A percentile compares a stretch with the other conserved stretches of the same genome.
These are phyloP conservation scores for Lachnellula arida DNA, from an alignment of 2,329 filamentous ascomycete genomes.

Conservation along the genomic window DNA sequence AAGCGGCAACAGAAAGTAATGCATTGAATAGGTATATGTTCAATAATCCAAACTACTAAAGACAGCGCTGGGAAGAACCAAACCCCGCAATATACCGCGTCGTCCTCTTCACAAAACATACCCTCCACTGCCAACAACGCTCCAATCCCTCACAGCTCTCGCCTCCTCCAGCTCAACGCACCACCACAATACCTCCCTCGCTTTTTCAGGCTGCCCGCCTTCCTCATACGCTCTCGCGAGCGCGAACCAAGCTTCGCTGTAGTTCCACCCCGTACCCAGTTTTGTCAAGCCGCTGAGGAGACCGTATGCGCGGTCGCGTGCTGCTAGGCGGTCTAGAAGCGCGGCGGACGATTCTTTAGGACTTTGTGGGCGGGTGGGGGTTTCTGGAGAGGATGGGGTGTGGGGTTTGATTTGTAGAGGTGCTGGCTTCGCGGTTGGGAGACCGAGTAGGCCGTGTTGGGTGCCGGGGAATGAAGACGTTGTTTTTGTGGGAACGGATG, in stretches of 20 bases:
- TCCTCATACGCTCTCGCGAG: conserved; percentile 85
- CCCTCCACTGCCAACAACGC: conserved; percentile 59
- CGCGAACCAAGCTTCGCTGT: conserved; percentile 87
- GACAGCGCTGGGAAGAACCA: too few species aligned
- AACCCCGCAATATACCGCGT: too few species aligned
- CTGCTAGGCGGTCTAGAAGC: conserved; percentile 68
- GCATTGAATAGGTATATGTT: not conserved
- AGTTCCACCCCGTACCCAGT: conserved; percentile 82
- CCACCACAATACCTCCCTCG: conserved; percentile 95
- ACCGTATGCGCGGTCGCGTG: conserved; percentile 82
- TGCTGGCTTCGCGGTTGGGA: conserved; percentile 24
- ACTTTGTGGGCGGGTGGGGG: conserved; percentile 9
- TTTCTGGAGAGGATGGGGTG: conserved; percentile 15
- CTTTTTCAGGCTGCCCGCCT: conserved; percentile 77
- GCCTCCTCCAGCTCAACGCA: conserved; percentile 91
- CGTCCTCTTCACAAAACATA: conserved; percentile 25
- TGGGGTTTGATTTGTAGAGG: conserved; percentile 26
- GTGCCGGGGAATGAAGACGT: conserved; percentile 10
- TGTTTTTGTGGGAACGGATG: conserved; percentile 5
- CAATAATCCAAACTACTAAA: not conserved
- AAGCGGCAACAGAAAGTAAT: too few species aligned
- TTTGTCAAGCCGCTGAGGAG: conserved; percentile 80
- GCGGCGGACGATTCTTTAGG: conserved; percentile 23
- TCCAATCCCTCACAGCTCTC: conserved; percentile 75
- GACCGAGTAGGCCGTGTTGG: conserved; percentile 31